Evolutionary conservation across 805 yeast genomes (phyloP).

Genomic region (Metschnikowia kofuensis): DNA sequence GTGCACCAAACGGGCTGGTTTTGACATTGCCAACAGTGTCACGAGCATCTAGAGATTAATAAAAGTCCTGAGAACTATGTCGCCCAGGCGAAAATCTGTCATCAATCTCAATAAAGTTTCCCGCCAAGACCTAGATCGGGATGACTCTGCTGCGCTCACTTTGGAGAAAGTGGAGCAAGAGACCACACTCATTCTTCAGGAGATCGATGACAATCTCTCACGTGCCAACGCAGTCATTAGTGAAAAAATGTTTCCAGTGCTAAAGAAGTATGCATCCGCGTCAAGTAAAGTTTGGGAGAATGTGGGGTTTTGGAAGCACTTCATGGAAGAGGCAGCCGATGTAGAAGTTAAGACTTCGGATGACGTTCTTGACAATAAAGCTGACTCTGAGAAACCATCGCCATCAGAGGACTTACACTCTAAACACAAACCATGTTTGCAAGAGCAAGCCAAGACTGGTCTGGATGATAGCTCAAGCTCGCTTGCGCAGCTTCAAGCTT

Average conservation of each 20-base stretch:
- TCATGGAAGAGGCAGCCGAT: slow-evolving; percentile 73
- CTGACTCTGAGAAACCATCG: not conserved
- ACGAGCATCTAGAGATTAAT: too few relatives aligned
- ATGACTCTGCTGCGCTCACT: slow-evolving; percentile 25
- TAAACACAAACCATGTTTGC: not conserved
- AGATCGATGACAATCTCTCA: slow-evolving; percentile 71
- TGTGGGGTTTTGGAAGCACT: slow-evolving; percentile 71
- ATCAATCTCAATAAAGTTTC: slow-evolving; percentile 8
- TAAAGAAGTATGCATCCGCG: slow-evolving; percentile 56
- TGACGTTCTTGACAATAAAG: slow-evolving; percentile 22
- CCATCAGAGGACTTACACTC: not conserved
- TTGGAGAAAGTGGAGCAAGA: slow-evolving; percentile 73
- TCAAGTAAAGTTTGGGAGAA: slow-evolving; percentile 64
- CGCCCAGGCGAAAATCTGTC: slow-evolving; percentile 16
- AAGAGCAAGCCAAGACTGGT: not conserved
- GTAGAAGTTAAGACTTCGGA: slow-evolving; percentile 57
- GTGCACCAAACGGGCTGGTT: too few relatives aligned
- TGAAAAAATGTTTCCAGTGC: slow-evolving; percentile 64
- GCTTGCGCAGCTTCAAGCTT: slow-evolving; percentile 10
- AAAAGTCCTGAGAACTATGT: not conserved
- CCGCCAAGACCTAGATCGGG: slow-evolving; percentile 11
- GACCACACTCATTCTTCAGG: slow-evolving; percentile 72
- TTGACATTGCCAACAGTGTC: too few relatives aligned
- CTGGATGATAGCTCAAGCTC: slow-evolving; percentile 3
- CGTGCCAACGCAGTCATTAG: slow-evolving; percentile 65